Conservation (phyloP, 345 rosid species). For the Noccaea caerulescens region DNA sequence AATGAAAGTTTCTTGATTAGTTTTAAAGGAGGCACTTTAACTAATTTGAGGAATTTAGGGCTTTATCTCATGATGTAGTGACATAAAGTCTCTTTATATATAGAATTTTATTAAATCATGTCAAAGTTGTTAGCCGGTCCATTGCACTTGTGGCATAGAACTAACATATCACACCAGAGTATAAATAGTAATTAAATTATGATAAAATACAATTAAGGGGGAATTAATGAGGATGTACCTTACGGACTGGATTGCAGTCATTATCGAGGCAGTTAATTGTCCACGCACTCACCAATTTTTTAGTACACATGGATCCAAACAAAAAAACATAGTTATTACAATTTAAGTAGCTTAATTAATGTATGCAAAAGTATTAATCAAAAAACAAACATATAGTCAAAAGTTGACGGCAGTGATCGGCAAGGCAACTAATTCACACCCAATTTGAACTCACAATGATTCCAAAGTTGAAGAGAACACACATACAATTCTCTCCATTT, state of each 20-base stretch:
- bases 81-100: constrained; percentile 38
- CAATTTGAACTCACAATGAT: constrained; percentile 36
- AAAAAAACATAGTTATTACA: constrained; percentile 12
- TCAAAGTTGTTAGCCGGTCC: constrained; percentile 44
- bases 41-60: constrained; percentile 48
- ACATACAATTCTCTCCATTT: constrained; percentile 2
- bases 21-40: constrained; percentile 39
- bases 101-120: constrained; percentile 25
- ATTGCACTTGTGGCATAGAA: constrained; percentile 40
- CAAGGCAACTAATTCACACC: constrained; percentile 39
- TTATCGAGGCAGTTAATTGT: constrained; percentile 44
- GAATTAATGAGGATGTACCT: constrained; percentile 33
- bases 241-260: constrained; percentile 38
- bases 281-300: constrained; percentile 41
- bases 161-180: constrained; percentile 40
- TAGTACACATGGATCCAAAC: constrained; percentile 29
- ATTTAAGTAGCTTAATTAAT: constrained; percentile 17
- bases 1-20: constrained; percentile 24
- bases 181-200: constrained; percentile 13
- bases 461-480: constrained; percentile 18
- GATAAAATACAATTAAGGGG: constrained; percentile 15
- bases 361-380: constrained; percentile 23
- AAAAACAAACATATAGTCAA: constrained; percentile 37
- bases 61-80: constrained; percentile 45
- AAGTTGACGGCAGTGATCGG: constrained; percentile 44